phyloP scores from a whole-genome alignment of 164 flowering plant species.

The Kingdonia uniflora region DNA sequence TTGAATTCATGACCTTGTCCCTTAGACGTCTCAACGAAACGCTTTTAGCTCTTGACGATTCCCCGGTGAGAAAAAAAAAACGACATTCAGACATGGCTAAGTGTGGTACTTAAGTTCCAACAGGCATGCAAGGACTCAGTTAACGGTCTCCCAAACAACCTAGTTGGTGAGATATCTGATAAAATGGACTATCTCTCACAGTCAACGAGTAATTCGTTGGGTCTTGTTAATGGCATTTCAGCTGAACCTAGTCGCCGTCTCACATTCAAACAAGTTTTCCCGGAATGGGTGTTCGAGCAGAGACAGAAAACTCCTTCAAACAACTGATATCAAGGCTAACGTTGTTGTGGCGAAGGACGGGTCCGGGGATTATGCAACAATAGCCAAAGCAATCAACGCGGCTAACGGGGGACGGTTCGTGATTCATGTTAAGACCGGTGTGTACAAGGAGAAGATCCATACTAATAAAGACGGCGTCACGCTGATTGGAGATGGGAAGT shows the following conservation, averaged over 20 bases:
- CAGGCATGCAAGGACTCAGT: slow-evolving; percentile 34
- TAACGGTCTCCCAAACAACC: slow-evolving; percentile 2
- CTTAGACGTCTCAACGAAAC: slow-evolving; percentile 30
- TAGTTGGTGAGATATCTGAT: slow-evolving; percentile 9
- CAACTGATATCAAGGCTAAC: slow-evolving; percentile 16
- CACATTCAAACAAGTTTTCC: slow-evolving; percentile 1
- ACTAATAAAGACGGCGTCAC: slow-evolving; percentile 34
- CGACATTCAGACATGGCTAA: slow-evolving; percentile 49
- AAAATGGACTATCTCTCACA: slow-evolving; percentile 30
- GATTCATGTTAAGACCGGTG: slow-evolving; percentile 39
- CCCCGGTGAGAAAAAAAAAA: slow-evolving; percentile 21
- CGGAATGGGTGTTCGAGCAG: slow-evolving; percentile 26
- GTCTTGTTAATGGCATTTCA: slow-evolving; percentile 35
- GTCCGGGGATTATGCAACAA: slow-evolving; percentile 25
- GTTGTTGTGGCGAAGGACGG: slow-evolving; percentile 46
- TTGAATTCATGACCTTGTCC: slow-evolving; percentile 33
- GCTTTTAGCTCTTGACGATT: slow-evolving; percentile 21
- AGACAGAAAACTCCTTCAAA: slow-evolving; percentile 30
- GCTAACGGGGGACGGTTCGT: slow-evolving; percentile 37
- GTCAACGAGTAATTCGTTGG: slow-evolving; percentile 32
- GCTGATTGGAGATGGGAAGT: slow-evolving; percentile 43
- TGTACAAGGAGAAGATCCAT: slow-evolving; percentile 34
- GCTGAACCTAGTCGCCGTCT: background rate
- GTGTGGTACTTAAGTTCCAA: slow-evolving; percentile 41
- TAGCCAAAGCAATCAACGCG: slow-evolving; percentile 31